Base-by-base conservation (phyloP, 1,284 basidiomycete species). In the Trichosporon coremiiforme region DNA sequence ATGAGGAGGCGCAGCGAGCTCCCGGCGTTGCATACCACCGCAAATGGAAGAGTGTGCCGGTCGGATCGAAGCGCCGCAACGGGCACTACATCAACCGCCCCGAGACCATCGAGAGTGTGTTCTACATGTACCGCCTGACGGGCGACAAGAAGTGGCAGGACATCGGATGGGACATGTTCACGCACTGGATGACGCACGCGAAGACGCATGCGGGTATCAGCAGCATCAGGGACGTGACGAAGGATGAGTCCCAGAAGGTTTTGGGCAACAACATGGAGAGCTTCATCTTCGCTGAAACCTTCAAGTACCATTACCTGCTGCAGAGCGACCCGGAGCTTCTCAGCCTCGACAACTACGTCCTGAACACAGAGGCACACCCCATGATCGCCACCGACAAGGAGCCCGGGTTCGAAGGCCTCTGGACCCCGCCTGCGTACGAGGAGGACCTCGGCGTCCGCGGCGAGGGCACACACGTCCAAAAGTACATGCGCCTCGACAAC, bases 81-180 rank as follows among this genome's bases (percentile, higher is more conserved):
- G 66, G 69, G 3, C 74, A 77, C 66, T 84, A 84, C 50, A 76
- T 84, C 62, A 84, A 85, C 66, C 78, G 87, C 8, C 87, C 87
- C 17, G 87, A 88, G 77, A 87, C 86, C 17, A 87, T 88, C 76
- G 87, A 88, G 79, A 84, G 81, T 29, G 85, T 87, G 35, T 85
- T 86, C 70, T 83, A 83, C 75, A 83, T 84, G 82, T 88, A 84
- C 78, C 82, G 87, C 55, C 75, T 87, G 31, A 88, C 87, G 0
- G 87, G 87, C 22, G 86, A 88, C 76, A 76, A 78, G 6, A 82
- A 82, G 69, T 88, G 87, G 87, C 86, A 86, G 76, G 86, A 87
- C 68, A 81, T 85, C 50, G 87, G 87, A 3, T 88, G 87, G 87
- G 83, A 85, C 72, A 88, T 88, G 87, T 88, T 88, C 69, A 82